Evolutionary conservation across 2,329 filamentous ascomycete genomes (phyloP).

Genomic region (Talaromyces sp.): DNA sequence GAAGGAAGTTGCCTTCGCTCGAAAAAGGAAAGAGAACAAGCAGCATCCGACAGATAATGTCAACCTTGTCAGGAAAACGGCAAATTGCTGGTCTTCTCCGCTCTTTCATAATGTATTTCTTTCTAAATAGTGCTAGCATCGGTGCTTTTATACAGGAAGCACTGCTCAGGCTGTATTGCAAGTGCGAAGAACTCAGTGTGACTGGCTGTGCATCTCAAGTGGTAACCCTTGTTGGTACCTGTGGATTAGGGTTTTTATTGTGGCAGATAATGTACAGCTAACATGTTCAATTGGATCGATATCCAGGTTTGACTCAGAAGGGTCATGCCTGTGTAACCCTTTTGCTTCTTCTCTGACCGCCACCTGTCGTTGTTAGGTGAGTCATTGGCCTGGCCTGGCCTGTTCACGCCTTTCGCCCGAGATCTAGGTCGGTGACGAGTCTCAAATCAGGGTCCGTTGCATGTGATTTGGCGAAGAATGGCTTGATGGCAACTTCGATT

Average conservation of each 20-base stretch:
- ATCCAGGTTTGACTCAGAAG: not conserved
- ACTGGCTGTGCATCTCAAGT: not conserved
- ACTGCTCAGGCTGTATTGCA: not conserved
- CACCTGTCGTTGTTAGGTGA: not conserved
- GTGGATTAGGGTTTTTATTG: not conserved
- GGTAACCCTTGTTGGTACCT: not conserved
- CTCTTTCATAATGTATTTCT: not conserved
- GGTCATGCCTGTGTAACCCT: not conserved
- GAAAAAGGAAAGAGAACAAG: not conserved
- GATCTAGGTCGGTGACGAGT: conserved; percentile 41
- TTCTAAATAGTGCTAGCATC: not conserved
- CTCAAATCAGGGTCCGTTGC: conserved; percentile 32
- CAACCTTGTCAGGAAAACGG: not conserved
- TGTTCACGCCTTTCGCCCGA: conserved; percentile 35
- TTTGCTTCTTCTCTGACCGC: not conserved
- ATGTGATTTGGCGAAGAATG: conserved; percentile 59
- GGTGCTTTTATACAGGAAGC: not conserved
- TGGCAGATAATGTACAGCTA: conserved; percentile 1
- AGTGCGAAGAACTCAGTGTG: not conserved
- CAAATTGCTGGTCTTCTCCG: not conserved
- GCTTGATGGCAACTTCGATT: conserved; percentile 62
- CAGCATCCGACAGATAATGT: not conserved
- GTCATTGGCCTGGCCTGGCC: conserved; percentile 15
- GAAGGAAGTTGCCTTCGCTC: not conserved
- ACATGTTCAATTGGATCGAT: not conserved